Conservation (phyloP, 2,329 filamentous ascomycete genomes). For the Cryphonectria carpinicola region DNA sequence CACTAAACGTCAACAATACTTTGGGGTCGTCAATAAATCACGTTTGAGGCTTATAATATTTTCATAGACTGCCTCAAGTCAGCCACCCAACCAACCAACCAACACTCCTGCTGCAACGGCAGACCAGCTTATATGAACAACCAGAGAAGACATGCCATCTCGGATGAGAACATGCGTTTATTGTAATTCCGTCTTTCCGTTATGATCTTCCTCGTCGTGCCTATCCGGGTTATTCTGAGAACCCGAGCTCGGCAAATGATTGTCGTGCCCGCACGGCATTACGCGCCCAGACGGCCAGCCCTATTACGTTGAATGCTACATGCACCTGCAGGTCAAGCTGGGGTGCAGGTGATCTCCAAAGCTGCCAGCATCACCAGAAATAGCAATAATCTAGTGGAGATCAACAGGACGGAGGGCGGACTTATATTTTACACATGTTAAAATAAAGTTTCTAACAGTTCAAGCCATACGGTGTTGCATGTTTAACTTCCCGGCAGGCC, state of each 20-base stretch:
- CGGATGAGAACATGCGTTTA: background rate
- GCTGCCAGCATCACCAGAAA: background rate
- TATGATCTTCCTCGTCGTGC: background rate
- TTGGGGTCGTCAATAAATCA: background rate
- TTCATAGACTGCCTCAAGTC: background rate
- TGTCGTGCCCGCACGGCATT: background rate
- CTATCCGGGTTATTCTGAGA: conserved; percentile 1
- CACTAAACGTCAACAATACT: background rate
- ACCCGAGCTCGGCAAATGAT: conserved; percentile 1
- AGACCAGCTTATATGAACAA: background rate
- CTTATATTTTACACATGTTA: too few relatives aligned
- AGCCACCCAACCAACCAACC: background rate
- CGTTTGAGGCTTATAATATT: background rate
- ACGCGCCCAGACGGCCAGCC: background rate
- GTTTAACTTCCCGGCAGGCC: background rate
- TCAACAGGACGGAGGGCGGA: background rate
- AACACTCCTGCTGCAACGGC: background rate
- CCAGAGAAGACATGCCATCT: background rate
- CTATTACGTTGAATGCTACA: background rate
- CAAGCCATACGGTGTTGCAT: background rate
- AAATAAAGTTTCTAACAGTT: background rate
- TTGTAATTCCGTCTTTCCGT: background rate
- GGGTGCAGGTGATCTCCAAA: background rate
- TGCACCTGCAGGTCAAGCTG: background rate
- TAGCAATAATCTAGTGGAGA: background rate